Conservation (phyloP, 805 yeast species). For the Metschnikowia baotianmanensis region DNA sequence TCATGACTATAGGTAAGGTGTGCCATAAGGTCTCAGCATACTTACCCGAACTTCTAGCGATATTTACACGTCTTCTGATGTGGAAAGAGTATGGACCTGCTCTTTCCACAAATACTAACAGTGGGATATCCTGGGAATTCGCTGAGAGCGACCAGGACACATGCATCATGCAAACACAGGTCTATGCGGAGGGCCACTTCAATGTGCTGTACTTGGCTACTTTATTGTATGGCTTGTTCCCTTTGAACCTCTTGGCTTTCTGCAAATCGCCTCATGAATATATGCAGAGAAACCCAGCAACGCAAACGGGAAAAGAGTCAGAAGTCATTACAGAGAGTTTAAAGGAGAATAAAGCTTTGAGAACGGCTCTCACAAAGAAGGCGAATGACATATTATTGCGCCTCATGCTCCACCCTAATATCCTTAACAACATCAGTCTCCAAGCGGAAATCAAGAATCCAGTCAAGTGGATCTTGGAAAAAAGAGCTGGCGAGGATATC, state of each 20-base stretch:
- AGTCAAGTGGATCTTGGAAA: constrained; percentile 20
- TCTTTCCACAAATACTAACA: not conserved
- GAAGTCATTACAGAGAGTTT: not conserved
- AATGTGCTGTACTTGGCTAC: constrained; percentile 41
- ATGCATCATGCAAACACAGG: constrained; percentile 10
- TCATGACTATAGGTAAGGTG: constrained; percentile 43
- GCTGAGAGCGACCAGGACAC: constrained; percentile 15
- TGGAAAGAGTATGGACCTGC: constrained; percentile 10
- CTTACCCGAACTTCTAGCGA: constrained; percentile 42
- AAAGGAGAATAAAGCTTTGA: not conserved
- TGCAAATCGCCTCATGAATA: constrained; percentile 41
- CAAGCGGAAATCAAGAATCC: constrained; percentile 24
- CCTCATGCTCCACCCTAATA: constrained; percentile 49
- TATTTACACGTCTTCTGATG: constrained; percentile 39
- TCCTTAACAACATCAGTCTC: constrained; percentile 28
- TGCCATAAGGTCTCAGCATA: constrained; percentile 30
- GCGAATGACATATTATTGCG: constrained; percentile 12
- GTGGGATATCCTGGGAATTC: constrained; percentile 19
- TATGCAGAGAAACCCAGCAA: constrained; percentile 21
- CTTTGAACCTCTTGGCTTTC: constrained; percentile 46
- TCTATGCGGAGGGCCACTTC: constrained; percentile 22
- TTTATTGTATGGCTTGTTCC: constrained; percentile 57
- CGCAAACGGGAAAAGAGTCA: constrained; percentile 10
- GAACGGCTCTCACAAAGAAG: not conserved
- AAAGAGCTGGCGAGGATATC: constrained; percentile 11